A percentile compares a stretch with the other conserved stretches of the same genome.
Conservation (phyloP, 768 basidiomycete species). For the Melanogaster broomeanus region DNA sequence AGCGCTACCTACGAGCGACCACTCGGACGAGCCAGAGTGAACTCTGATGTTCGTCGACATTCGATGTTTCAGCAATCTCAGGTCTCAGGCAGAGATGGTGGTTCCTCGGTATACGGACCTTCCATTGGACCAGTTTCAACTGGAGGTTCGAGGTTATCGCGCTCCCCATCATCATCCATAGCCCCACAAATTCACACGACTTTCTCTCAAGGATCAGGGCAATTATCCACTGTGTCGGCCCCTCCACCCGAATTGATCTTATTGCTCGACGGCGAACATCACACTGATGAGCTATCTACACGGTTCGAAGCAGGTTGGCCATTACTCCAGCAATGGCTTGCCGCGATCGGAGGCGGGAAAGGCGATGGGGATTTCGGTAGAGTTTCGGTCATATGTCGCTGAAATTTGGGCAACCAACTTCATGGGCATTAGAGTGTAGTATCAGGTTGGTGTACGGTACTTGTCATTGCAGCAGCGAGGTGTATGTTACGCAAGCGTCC, state of each 20-base stretch:
- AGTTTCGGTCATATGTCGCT: slow-evolving; percentile 80
- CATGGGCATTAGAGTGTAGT: not conserved
- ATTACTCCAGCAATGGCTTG: slow-evolving; percentile 72
- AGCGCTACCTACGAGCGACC: slow-evolving; percentile 17
- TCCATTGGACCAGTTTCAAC: slow-evolving; percentile 28
- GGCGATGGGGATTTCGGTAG: slow-evolving; percentile 70
- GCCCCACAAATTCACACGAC: slow-evolving; percentile 33
- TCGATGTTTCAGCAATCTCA: slow-evolving; percentile 24
- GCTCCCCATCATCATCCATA: slow-evolving; percentile 61
- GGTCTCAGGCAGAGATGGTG: slow-evolving; percentile 18
- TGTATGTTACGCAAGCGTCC: slow-evolving; percentile 58
- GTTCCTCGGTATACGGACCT: slow-evolving; percentile 23
- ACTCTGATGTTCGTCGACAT: slow-evolving; percentile 31
- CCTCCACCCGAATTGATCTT: slow-evolving; percentile 55
- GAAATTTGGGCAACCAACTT: slow-evolving; percentile 15
- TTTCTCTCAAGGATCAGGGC: slow-evolving; percentile 25
- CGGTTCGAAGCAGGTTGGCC: slow-evolving; percentile 85
- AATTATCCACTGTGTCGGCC: slow-evolving; percentile 16
- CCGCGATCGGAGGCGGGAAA: slow-evolving; percentile 57
- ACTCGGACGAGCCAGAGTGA: slow-evolving; percentile 26
- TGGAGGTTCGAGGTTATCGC: slow-evolving; percentile 50
- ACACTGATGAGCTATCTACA: slow-evolving; percentile 88
- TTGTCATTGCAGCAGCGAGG: not conserved
- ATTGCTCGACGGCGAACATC: slow-evolving; percentile 85
- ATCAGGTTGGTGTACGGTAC: not conserved